These are phyloP conservation scores for Clausena lansium DNA, from an alignment of 345 rosid species.

Conservation along the genomic window DNA sequence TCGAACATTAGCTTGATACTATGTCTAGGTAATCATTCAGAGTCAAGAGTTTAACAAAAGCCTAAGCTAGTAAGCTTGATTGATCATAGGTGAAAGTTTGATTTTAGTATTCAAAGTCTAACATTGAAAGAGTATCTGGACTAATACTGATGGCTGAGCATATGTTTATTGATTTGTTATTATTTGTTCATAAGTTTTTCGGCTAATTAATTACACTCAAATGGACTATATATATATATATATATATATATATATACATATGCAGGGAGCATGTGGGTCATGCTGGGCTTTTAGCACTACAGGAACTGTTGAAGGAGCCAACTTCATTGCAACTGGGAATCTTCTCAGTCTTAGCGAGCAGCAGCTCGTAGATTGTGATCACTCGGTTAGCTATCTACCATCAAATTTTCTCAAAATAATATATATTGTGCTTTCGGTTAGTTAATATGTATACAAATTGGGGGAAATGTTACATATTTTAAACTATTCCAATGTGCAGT, in stretches of 20 bases:
- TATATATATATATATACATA: too few species aligned
- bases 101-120: background rate
- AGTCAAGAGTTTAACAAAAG: too few species aligned
- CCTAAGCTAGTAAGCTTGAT: too few species aligned
- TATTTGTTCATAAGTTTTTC: background rate
- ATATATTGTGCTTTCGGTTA: background rate
- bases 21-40: too few species aligned
- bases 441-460: background rate
- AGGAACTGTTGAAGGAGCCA: slow-evolving; percentile 82
- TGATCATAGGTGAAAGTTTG: background rate
- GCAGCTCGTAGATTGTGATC: slow-evolving; percentile 87
- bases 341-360: slow-evolving; percentile 93
- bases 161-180: too few species aligned
- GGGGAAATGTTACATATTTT: background rate
- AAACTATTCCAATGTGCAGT: slow-evolving; percentile 29
- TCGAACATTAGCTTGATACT: too few species aligned
- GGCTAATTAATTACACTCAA: background rate
- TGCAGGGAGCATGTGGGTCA: slow-evolving; percentile 79
- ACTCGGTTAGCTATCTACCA: slow-evolving; percentile 28
- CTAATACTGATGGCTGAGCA: too few species aligned
- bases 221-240: slow-evolving; percentile 5
- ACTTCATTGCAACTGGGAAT: slow-evolving; percentile 70
- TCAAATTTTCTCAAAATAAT: background rate
- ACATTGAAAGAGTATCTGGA: background rate
- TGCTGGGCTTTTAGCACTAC: slow-evolving; percentile 98